Evolutionary conservation across 2,329 filamentous ascomycete genomes (phyloP), one percentile per base, ranked within the genome.

Genomic region (Stagonosporopsis chrysanthemi): DNA sequence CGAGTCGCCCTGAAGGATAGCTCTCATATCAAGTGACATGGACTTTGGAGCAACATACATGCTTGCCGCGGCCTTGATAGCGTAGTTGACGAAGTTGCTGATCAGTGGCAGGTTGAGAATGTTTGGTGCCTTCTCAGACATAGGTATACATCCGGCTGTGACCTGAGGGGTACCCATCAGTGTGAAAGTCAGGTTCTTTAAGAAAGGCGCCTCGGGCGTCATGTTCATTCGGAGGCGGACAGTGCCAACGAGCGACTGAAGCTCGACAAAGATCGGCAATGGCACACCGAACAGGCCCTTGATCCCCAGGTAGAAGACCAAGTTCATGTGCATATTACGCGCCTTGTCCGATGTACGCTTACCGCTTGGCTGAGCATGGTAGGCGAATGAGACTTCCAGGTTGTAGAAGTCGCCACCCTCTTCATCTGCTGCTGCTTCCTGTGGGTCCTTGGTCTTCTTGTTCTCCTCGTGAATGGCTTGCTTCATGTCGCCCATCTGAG

Each of bases 21-120:
- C 93, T 67, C 90, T 87, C 74, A 98, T 84, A 68, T 99, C 94
- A 43, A 98, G 84, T 0, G 91, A 92, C 89, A 98, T 89, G 11
- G 89, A 95, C 78, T 97, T 97, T 8, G 94, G 94, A 2, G 94
- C 94, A 24, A 97, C 92, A 62, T 97, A 97, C 85, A 97, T 75
- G 71, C 88, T 90, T 2, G 90, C 90, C 0, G 93, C 92, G 0
- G 95, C 88, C 35, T 88, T 88, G 67, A 98, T 96, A 5, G 94
- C 92, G 79, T 93, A 97, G 77, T 97, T 97, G 76, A 97, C 94
- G 72, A 99, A 98, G 69, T 96, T 96, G 14, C 91, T 96, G 67
- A 98, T 97, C 35, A 98, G 77, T 0, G 94, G 94, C 9, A 98
- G 80, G 66, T 98, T 97, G 24, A 98, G 81, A 42, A 98, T 87